Evolutionary conservation across 2,329 filamentous ascomycete species (phyloP).

Genomic region (Alternaria incomplexa): DNA sequence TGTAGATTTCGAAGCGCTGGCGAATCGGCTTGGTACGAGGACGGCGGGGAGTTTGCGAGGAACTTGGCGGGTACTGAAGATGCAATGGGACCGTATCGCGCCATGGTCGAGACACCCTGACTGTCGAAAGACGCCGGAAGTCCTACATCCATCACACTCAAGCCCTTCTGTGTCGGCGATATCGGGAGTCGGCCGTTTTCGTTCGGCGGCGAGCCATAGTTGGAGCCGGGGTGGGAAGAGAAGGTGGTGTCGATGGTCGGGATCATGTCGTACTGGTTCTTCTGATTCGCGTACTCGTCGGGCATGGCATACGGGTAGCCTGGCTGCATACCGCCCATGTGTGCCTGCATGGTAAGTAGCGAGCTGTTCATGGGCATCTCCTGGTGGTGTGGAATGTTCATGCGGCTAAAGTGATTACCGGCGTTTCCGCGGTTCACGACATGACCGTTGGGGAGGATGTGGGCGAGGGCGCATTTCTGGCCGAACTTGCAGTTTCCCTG

Average conservation of each 20-base stretch:
- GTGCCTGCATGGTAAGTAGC: slow-evolving; percentile 66
- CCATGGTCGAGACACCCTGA: slow-evolving; percentile 90
- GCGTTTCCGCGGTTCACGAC: slow-evolving; percentile 75
- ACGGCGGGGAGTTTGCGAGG: slow-evolving; percentile 82
- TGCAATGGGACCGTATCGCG: slow-evolving; percentile 86
- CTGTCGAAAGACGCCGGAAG: slow-evolving; percentile 95
- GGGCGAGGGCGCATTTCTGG: slow-evolving; percentile 94
- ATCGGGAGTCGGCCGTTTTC: slow-evolving; percentile 71
- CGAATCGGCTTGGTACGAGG: slow-evolving; percentile 66
- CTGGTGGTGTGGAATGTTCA: slow-evolving; percentile 69
- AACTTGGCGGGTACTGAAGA: slow-evolving; percentile 93
- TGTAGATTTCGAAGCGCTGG: slow-evolving; percentile 65
- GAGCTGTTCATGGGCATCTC: slow-evolving; percentile 77
- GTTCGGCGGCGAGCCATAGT: slow-evolving; percentile 85
- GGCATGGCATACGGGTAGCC: slow-evolving; percentile 49
- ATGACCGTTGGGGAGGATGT: slow-evolving; percentile 91
- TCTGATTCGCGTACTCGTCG: slow-evolving; percentile 48
- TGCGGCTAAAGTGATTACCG: slow-evolving; percentile 68
- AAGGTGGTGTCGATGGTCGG: slow-evolving; percentile 65
- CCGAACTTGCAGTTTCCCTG: slow-evolving; percentile 99
- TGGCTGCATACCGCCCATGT: slow-evolving; percentile 50
- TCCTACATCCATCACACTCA: slow-evolving; percentile 93
- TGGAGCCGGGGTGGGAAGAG: slow-evolving; percentile 64
- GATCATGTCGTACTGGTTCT: slow-evolving; percentile 55
- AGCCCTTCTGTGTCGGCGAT: slow-evolving; percentile 73